These are phyloP conservation scores for Zostera marina DNA, from an alignment of 116 monocot genomes.

Conservation along the genomic window DNA sequence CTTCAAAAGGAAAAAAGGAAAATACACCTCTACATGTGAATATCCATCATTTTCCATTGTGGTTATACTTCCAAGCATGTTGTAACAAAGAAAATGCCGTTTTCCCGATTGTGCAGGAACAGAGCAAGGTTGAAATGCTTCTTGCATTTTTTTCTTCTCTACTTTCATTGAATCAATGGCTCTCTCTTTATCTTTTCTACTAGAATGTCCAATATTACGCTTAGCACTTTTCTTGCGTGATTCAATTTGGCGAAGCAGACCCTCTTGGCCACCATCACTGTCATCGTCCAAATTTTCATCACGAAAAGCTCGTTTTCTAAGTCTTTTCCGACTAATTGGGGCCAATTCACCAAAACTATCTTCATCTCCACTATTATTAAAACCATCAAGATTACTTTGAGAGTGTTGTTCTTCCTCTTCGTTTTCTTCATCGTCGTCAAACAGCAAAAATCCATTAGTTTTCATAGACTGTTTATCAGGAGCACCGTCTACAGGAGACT, in stretches of 20 bases:
- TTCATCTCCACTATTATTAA: conserved; percentile 36
- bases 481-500: conserved; percentile 69
- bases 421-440: conserved; percentile 30
- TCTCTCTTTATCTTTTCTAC: conserved; percentile 28
- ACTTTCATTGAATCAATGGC: conserved; percentile 11
- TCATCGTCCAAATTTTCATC: conserved; percentile 42
- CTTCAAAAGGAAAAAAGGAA: no score
- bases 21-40: conserved; percentile 79
- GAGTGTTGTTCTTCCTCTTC: not conserved
- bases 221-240: conserved; percentile 28
- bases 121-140: conserved; percentile 81
- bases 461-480: conserved; percentile 21
- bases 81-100: conserved; percentile 74
- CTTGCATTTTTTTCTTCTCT: conserved; percentile 39
- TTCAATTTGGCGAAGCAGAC: conserved; percentile 50
- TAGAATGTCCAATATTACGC: conserved; percentile 11
- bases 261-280: conserved; percentile 52
- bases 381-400: conserved; percentile 34
- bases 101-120: conserved; percentile 68
- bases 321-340: conserved; percentile 45
- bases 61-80: conserved; percentile 85
- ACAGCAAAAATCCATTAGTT: conserved; percentile 29
- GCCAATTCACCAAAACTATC: conserved; percentile 35
- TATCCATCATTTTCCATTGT: conserved; percentile 82
- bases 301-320: conserved; percentile 22